phyloP scores from a whole-genome alignment of 352 stramenopile genomes.

The Phytophthora crassamura region DNA sequence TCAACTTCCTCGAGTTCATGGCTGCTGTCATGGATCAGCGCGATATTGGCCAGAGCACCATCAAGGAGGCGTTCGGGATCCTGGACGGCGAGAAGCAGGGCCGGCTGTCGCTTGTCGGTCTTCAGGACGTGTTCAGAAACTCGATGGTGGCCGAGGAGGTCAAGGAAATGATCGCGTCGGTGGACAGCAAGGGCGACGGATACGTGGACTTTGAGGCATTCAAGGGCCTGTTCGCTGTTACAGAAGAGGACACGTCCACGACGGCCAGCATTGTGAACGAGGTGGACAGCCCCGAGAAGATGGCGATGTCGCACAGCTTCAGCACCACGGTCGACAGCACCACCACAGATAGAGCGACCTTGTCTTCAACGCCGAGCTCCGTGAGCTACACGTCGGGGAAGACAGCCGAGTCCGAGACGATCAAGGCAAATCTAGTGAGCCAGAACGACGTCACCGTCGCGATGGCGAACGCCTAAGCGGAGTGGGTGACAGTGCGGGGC shows the following conservation, averaged over 20 bases:
- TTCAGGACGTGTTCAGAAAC: conserved; percentile 89
- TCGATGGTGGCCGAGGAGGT: conserved; percentile 89
- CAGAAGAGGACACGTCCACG: conserved; percentile 41
- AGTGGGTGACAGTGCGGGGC: background rate
- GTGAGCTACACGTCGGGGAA: conserved; percentile 17
- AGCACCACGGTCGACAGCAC: conserved; percentile 28
- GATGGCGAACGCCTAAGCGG: conserved; percentile 19
- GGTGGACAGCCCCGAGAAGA: conserved; percentile 33
- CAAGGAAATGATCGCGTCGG: conserved; percentile 91
- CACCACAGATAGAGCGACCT: conserved; percentile 21
- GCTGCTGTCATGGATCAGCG: conserved; percentile 93
- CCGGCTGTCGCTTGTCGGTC: conserved; percentile 91
- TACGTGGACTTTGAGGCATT: conserved; percentile 93
- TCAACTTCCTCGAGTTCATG: conserved; percentile 97
- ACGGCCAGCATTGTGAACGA: conserved; percentile 19
- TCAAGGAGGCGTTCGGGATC: conserved; percentile 92
- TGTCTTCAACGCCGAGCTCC: conserved; percentile 21
- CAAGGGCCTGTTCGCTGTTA: conserved; percentile 65
- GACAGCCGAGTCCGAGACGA: conserved; percentile 10
- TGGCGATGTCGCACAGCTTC: conserved; percentile 28
- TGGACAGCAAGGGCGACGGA: conserved; percentile 79
- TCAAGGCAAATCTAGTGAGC: conserved; percentile 16
- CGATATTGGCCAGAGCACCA: conserved; percentile 89
- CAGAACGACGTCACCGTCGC: conserved; percentile 26
- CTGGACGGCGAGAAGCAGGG: conserved; percentile 92